phyloP scores from a whole-genome alignment of 495 filamentous ascomycete genomes.

The Xylaria curta region DNA sequence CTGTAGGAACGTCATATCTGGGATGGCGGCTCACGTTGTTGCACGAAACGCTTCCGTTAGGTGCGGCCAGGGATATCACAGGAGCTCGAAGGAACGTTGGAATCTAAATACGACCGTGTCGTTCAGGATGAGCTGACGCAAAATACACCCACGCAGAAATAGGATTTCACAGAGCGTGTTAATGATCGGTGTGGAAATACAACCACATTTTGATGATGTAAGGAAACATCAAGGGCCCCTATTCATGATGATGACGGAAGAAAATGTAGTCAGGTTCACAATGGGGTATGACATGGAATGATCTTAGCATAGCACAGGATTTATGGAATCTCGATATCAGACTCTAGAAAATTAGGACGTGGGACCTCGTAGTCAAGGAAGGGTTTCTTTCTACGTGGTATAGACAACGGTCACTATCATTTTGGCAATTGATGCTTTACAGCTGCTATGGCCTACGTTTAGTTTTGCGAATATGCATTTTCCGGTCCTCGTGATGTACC shows the following conservation, averaged over 20 bases:
- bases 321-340: conserved; percentile 15
- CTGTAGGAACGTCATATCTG: background rate
- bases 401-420: background rate
- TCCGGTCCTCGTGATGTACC: background rate
- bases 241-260: conserved; percentile 26
- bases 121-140: background rate
- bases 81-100: background rate
- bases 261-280: conserved; percentile 18
- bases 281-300: conserved; percentile 15
- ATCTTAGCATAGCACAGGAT: conserved; percentile 25
- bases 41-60: background rate
- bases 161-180: conserved; percentile 20
- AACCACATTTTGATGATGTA: background rate
- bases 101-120: background rate
- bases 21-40: background rate
- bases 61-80: background rate
- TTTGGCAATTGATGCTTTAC: background rate
- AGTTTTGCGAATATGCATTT: background rate
- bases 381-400: background rate
- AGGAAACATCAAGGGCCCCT: conserved; percentile 3
- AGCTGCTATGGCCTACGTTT: background rate
- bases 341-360: background rate
- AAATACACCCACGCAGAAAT: conserved; percentile 5
- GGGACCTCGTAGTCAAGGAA: background rate
- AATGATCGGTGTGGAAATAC: conserved; percentile 8